These are phyloP conservation scores for Amanita phalloides DNA, from an alignment of 768 basidiomycete genomes.

Conservation along the genomic window DNA sequence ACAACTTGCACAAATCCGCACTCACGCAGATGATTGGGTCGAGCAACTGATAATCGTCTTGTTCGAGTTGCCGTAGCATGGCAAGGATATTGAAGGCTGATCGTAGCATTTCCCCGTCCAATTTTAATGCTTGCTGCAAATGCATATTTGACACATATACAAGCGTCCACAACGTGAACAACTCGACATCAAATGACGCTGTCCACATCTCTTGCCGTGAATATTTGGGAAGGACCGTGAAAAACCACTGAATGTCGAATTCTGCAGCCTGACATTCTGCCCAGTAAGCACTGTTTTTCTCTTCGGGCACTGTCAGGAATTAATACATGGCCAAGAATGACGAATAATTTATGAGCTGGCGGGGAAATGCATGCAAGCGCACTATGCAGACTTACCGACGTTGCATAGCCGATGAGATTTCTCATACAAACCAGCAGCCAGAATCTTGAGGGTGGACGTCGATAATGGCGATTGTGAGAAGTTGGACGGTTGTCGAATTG, in stretches of 20 bases:
- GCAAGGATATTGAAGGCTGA: conserved; percentile 17
- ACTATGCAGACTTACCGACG: conserved; percentile 17
- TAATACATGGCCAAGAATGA: background rate
- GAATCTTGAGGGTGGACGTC: conserved; percentile 1
- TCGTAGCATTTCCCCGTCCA: background rate
- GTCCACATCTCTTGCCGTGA: conserved; percentile 21
- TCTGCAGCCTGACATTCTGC: conserved; percentile 31
- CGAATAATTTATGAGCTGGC: background rate
- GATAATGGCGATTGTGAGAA: conserved; percentile 6
- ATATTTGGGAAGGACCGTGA: conserved; percentile 26
- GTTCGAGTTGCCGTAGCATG: conserved; percentile 34
- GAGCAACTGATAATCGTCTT: conserved; percentile 39
- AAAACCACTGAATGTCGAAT: conserved; percentile 34
- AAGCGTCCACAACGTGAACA: conserved; percentile 39
- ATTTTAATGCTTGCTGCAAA: conserved; percentile 20
- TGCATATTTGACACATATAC: conserved; percentile 40
- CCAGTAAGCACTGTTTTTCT: conserved; percentile 23
- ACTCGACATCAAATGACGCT: conserved; percentile 27
- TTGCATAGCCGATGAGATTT: background rate
- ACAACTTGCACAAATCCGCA: conserved; percentile 7
- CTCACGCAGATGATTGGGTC: conserved; percentile 46
- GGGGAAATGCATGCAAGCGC: too few relatives aligned
- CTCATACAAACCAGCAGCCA: conserved; percentile 7
- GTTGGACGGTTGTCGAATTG: background rate
- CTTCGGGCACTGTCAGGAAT: conserved; percentile 8